Evolutionary conservation across 2,329 filamentous ascomycete genomes (phyloP), one percentile per base, ranked within the genome.

Genomic region (Passalora sequoiae): DNA sequence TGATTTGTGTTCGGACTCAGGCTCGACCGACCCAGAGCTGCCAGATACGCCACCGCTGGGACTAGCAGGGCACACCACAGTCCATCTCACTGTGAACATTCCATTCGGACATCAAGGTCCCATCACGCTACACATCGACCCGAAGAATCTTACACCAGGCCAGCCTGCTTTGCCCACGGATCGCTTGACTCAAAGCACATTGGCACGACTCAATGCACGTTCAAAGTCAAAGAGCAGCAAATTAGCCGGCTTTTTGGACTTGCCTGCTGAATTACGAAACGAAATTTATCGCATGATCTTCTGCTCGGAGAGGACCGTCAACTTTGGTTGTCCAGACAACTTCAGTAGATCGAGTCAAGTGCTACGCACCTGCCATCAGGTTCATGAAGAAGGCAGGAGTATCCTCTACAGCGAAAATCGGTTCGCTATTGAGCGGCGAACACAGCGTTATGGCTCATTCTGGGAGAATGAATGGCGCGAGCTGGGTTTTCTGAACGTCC

Each of bases 391-490:
- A 32, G 42, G 51, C 51, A 65, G 69, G 30, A 67, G 60, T 21
- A 64, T 76, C 27, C 60, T 76, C 1, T 76, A 76, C 48, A 64
- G 69, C n/a, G 67, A 72, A 49, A 75, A 75, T 50, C 60, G 56
- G 2, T 76, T 75, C 57, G 49, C 60, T 28, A 71, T 76, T 47
- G 59, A 63, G 29, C 66, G 66, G 27, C 66, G 69, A 6, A 53
- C 53, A 10, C 52, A 53, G 17, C 57, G 60, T 10, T 59, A 54
- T 38, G 30, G 63, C 52, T 44, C 62, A 51, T 25, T 73, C 66
- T 61, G 72, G 66, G 60, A 63, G 63, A 25, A 50, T 58, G 54
- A 63, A 13, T 68, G 65, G 44, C 68, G 64, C 43, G 72, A 55
- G 31, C 30, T 52, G 7, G 50, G 51, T 27, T 55, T 40, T 24